A percentile compares a stretch with the other conserved stretches of the same genome.
Evolutionary conservation across 2,329 filamentous ascomycete genomes (phyloP).

Genomic region (Trichoderma sp.): DNA sequence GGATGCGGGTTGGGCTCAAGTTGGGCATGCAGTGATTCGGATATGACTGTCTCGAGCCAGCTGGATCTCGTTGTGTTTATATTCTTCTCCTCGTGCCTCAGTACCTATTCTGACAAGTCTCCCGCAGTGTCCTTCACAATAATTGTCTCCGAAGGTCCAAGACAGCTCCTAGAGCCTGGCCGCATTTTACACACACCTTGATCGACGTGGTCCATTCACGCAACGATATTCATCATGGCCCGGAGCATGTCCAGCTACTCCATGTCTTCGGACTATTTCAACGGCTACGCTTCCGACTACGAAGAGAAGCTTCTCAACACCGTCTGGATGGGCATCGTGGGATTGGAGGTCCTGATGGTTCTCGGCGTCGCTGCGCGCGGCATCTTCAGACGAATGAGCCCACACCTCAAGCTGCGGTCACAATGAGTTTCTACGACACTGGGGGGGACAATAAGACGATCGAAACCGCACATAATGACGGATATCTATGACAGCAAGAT

Average conservation of each 20-base stretch:
- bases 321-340: constrained; percentile 52
- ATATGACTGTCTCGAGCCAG: constrained; percentile 3
- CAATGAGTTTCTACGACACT: neutral
- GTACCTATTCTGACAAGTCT: constrained; percentile 7
- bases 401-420: constrained; percentile 26
- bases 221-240: constrained; percentile 19
- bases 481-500: neutral
- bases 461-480: neutral
- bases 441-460: neutral
- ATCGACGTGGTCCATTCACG: neutral
- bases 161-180: neutral
- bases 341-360: constrained; percentile 50
- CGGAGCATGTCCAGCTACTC: constrained; percentile 25
- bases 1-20: constrained; percentile 24
- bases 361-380: constrained; percentile 43
- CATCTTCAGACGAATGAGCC: constrained; percentile 35
- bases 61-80: neutral
- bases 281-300: constrained; percentile 39
- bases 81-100: neutral
- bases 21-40: constrained; percentile 22
- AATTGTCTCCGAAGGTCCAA: neutral
- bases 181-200: neutral
- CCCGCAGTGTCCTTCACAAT: neutral
- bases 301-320: constrained; percentile 49
- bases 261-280: constrained; percentile 33